These are phyloP conservation scores for Gracilaria domingensis DNA, from an alignment of 23 red algal genomes.

Conservation along the genomic window DNA sequence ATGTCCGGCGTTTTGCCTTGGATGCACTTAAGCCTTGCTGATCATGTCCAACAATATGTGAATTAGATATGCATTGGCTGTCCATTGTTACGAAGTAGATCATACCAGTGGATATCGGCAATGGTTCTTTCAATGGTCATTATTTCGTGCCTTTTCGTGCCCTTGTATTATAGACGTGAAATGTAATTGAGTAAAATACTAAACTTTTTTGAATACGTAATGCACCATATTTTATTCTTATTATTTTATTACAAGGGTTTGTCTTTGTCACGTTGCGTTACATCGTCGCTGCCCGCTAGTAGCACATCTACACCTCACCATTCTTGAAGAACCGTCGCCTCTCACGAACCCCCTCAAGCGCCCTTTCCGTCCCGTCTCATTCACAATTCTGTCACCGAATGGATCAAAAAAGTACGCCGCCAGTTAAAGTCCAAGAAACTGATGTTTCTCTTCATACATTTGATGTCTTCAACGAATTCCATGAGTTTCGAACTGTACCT, in stretches of 20 bases:
- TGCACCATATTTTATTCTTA: too few relatives aligned
- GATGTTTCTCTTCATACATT: neutral
- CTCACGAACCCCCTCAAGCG: neutral
- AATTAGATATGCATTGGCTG: neutral
- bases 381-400: too few relatives aligned
- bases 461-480: neutral
- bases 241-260: too few relatives aligned
- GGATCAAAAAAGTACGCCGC: neutral
- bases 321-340: neutral
- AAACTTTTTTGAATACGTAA: too few relatives aligned
- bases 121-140: neutral
- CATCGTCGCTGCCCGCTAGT: too few relatives aligned
- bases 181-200: too few relatives aligned
- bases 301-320: too few relatives aligned
- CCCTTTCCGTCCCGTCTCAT: neutral
- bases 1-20: neutral
- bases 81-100: neutral
- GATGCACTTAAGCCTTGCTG: neutral
- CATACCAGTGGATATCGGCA: neutral
- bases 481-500: neutral
- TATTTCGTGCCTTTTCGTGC: neutral
- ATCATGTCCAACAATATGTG: neutral
- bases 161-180: too few relatives aligned
- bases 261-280: too few relatives aligned
- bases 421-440: neutral